Percentiles rank a stretch among this genome's conserved stretches.
Conservation (phyloP, 2,329 filamentous ascomycete species). For the Botrytis sinoallii region DNA sequence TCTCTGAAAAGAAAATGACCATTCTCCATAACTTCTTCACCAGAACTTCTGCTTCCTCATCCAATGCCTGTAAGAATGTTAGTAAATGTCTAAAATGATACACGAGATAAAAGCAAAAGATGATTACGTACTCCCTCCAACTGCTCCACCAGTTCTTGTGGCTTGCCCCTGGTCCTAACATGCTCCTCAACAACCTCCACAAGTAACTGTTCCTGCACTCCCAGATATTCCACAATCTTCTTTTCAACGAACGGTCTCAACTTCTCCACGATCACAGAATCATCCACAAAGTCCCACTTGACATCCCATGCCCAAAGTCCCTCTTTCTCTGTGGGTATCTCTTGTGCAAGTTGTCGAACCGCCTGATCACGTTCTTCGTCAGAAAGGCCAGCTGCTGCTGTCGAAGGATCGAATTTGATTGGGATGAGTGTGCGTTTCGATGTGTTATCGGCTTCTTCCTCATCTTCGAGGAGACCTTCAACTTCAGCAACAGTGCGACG, state of each 20-base stretch:
- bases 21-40: conserved; percentile 98
- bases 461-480: conserved; percentile 90
- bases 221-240: conserved; percentile 95
- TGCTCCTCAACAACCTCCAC: conserved; percentile 91
- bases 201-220: conserved; percentile 92
- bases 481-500: conserved; percentile 88
- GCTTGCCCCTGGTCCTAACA: conserved; percentile 68
- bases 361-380: conserved; percentile 86
- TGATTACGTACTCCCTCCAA: conserved; percentile 68
- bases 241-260: conserved; percentile 94
- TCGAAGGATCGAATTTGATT: conserved; percentile 71
- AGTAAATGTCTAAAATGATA: neutral
- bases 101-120: neutral
- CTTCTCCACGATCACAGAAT: conserved; percentile 76
- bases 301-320: conserved; percentile 91
- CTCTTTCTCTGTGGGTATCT: conserved; percentile 84
- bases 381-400: conserved; percentile 65
- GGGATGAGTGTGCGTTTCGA: conserved; percentile 75
- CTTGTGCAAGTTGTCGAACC: conserved; percentile 75
- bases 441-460: conserved; percentile 72
- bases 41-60: conserved; percentile 89
- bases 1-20: conserved; percentile 96
- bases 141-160: conserved; percentile 79
- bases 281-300: conserved; percentile 88
- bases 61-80: conserved; percentile 61